These are phyloP conservation scores for Aspergillus sclerotioniger DNA, from an alignment of 495 filamentous ascomycete species.

Conservation along the genomic window DNA sequence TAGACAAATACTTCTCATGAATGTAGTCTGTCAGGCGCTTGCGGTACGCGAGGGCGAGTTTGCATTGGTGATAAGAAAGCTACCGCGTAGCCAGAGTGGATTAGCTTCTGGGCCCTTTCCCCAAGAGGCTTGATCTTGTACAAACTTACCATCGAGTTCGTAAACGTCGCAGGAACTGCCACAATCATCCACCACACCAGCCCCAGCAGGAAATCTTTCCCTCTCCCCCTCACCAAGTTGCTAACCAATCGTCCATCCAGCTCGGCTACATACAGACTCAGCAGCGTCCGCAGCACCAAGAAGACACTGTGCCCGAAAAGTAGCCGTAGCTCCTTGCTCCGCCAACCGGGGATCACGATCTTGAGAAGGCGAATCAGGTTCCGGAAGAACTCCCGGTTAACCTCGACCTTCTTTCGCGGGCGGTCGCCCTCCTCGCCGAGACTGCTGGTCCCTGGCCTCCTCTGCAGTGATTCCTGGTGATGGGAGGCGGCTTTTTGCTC, in stretches of 20 bases:
- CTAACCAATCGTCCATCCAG: conserved; percentile 92
- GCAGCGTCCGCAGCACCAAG: conserved; percentile 80
- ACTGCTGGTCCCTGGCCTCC: conserved; percentile 54
- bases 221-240: conserved; percentile 83
- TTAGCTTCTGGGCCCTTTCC: not conserved
- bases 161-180: conserved; percentile 95
- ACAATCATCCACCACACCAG: conserved; percentile 99
- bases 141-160: conserved; percentile 91
- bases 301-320: conserved; percentile 85
- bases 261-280: conserved; percentile 93
- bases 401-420: conserved; percentile 79
- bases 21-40: conserved; percentile 89
- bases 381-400: conserved; percentile 94
- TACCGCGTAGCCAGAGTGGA: conserved; percentile 29
- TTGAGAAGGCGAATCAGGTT: conserved; percentile 73
- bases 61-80: conserved; percentile 97
- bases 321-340: conserved; percentile 82
- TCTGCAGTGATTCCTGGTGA: conserved; percentile 63
- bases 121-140: not conserved
- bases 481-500: conserved; percentile 87
- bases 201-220: conserved; percentile 83
- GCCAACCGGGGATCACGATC: conserved; percentile 87
- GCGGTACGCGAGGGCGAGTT: conserved; percentile 86
- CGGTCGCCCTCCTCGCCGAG: conserved; percentile 45
- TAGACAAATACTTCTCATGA: conserved; percentile 87